phyloP scores from a whole-genome alignment of 331 rosid genomes.

The Phaseolus coccineus region DNA sequence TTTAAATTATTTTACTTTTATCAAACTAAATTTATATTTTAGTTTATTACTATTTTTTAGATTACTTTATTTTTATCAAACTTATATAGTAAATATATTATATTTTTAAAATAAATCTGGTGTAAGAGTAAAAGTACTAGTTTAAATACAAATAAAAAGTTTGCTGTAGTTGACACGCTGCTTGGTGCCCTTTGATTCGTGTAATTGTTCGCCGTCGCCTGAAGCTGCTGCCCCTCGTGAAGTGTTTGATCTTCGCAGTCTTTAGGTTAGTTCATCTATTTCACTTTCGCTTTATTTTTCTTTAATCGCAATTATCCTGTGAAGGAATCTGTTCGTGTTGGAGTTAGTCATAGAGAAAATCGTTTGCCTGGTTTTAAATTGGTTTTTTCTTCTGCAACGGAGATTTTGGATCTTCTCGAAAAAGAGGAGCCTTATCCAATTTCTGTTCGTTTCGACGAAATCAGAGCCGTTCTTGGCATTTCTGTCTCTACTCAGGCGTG shows the following conservation, averaged over 20 bases:
- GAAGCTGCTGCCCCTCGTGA: background rate
- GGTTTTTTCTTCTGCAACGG: background rate
- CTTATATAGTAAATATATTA: too few species aligned
- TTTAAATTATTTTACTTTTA: too few species aligned
- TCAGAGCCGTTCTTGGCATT: background rate
- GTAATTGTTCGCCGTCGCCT: background rate
- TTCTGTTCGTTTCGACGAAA: constrained; percentile 16
- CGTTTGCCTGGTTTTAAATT: background rate
- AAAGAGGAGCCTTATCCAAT: background rate
- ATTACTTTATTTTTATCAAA: too few species aligned
- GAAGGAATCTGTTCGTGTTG: background rate
- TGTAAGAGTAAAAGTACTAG: too few species aligned
- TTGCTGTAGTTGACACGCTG: background rate
- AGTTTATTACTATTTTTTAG: too few species aligned
- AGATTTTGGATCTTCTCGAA: constrained; percentile 16
- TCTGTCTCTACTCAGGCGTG: background rate
- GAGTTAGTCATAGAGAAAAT: background rate
- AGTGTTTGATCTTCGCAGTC: background rate
- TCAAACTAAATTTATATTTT: too few species aligned
- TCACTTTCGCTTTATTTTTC: background rate
- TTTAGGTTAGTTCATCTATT: constrained; percentile 5
- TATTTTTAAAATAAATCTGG: too few species aligned
- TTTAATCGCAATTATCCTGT: background rate
- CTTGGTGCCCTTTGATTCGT: background rate
- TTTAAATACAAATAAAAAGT: background rate